A percentile compares a stretch with the other conserved stretches of the same genome.
Evolutionary conservation across 345 rosid species (phyloP).

Genomic region (Gossypium bickii): DNA sequence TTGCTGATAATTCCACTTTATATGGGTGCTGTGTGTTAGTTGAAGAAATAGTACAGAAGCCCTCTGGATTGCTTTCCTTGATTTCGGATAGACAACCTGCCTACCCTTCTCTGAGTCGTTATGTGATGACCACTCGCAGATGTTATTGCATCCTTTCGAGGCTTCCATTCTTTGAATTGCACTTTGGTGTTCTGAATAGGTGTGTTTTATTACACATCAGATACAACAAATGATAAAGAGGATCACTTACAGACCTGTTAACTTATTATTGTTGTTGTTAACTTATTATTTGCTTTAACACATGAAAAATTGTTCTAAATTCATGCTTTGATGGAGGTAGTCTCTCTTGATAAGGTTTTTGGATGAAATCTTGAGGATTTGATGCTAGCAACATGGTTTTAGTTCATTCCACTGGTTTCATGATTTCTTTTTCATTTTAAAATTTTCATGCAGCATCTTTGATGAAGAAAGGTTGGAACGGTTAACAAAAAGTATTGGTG

Average conservation of each 20-base stretch:
- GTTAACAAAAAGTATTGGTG: slow-evolving; percentile 55
- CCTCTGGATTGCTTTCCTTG: slow-evolving; percentile 87
- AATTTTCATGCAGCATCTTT: slow-evolving; percentile 52
- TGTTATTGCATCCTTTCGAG: slow-evolving; percentile 95
- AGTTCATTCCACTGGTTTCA: neutral
- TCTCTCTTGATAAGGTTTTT: neutral
- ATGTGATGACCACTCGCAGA: slow-evolving; percentile 78
- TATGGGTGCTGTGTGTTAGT: slow-evolving; percentile 90
- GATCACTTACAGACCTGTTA: neutral
- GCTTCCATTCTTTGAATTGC: slow-evolving; percentile 90
- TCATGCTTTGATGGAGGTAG: neutral
- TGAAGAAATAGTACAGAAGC: slow-evolving; percentile 85
- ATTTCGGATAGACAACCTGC: slow-evolving; percentile 63
- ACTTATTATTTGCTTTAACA: neutral
- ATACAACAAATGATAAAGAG: neutral
- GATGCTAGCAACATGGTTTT: slow-evolving; percentile 8
- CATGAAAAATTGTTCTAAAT: neutral
- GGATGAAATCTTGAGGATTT: neutral
- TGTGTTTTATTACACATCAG: slow-evolving; percentile 16
- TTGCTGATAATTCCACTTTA: slow-evolving; percentile 86
- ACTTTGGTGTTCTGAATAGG: slow-evolving; percentile 88
- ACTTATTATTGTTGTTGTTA: neutral
- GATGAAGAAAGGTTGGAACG: slow-evolving; percentile 86
- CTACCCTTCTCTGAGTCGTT: slow-evolving; percentile 55
- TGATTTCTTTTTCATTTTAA: slow-evolving; percentile 13